These are phyloP conservation scores for Apiospora phragmitis DNA, from an alignment of 2,329 filamentous ascomycete genomes.

Conservation along the genomic window DNA sequence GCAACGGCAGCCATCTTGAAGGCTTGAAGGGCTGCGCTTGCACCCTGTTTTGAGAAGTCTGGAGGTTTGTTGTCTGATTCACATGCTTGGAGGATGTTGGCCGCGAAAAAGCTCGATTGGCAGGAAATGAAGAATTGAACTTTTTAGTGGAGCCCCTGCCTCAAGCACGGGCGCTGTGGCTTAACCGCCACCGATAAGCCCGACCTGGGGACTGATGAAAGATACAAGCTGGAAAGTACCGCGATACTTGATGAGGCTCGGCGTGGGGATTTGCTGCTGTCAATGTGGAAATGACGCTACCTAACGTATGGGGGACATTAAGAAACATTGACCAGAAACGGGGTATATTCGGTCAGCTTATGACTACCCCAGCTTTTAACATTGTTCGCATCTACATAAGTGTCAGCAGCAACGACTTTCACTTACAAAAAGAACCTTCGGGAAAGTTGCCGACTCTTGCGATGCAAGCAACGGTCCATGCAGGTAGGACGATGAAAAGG, in stretches of 20 bases:
- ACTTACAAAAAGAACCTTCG: background rate
- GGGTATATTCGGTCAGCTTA: background rate
- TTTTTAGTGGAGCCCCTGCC: background rate
- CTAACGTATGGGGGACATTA: background rate
- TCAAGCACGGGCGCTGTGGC: background rate
- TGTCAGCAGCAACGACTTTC: background rate
- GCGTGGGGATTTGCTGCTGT: background rate
- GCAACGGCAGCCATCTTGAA: slow-evolving; percentile 74
- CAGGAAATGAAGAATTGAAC: background rate
- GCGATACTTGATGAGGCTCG: background rate
- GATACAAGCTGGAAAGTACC: background rate
- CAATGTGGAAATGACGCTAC: background rate
- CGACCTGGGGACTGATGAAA: background rate
- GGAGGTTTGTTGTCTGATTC: background rate
- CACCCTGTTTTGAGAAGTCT: background rate
- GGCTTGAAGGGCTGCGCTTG: background rate
- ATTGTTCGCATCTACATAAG: no score
- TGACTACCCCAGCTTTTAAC: background rate
- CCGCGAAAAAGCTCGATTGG: background rate
- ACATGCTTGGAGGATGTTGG: background rate
- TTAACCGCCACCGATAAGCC: background rate
- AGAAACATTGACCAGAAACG: background rate
- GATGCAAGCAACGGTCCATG: background rate
- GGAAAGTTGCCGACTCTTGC: background rate
- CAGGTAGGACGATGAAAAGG: background rate